Evolutionary conservation across 495 filamentous ascomycete genomes (phyloP), one percentile per base, ranked within the genome.

Genomic region (Penicillium malachiteum): DNA sequence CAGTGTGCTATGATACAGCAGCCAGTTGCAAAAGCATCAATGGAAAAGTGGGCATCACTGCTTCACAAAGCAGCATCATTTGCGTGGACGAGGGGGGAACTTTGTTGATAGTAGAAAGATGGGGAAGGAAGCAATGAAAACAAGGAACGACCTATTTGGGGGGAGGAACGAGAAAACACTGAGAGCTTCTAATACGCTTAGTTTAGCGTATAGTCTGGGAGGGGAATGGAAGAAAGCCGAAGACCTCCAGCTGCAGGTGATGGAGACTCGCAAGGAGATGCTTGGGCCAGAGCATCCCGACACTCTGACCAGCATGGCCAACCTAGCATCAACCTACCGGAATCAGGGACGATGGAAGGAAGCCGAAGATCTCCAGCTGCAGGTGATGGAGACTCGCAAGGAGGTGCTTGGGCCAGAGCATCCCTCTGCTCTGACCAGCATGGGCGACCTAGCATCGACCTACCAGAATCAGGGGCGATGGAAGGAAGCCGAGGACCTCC

Each of bases 221-320:
- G 35, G 49, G 13, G 13, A 52, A 34, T 42, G 35, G 49, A 32
- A 52, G 49, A 38, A 41, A 52, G 49, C 49, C 3, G 38, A 52
- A 43, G 49, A 52, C 3, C 14, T 48, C 13, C 45, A 48, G 30
- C 18, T 33, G 21, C 45, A 26, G 13, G 21, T 48, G 7, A 48
- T 48, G 12, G 45, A 32, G 45, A 34, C 12, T n/a, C 30, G 11
- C 45, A 48, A 33, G 45, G 21, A 34, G 30, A 7, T 14, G 30
- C 21, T 48, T 32, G 30, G 45, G 45, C 18, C 30, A 33, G 30
- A 34, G 14, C 45, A 48, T 34, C 30, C 30, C 14, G 30, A 48
- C 12, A 48, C 45, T 48, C 39, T 42, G 13, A 42, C 16, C 39
- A 42, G 13, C 39, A 42, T 42, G n/a, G n/a, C 5, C 16, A 42